Base-by-base conservation (phyloP, 805 yeast species). In the Candida succiphila region DNA sequence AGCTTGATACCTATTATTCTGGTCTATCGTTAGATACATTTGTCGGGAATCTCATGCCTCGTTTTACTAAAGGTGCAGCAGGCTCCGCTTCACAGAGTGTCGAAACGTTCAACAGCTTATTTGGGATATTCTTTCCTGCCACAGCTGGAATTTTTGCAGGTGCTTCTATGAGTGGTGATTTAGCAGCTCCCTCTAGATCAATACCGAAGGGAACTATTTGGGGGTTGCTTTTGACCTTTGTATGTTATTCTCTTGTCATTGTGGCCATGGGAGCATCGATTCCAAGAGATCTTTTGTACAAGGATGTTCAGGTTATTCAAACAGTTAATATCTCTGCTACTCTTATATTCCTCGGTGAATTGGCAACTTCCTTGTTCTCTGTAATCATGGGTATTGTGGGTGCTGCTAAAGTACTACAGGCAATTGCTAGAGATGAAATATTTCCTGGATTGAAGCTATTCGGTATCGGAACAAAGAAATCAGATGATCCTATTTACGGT, bases 111-210 rank as follows among this genome's bases (percentile, higher is more conserved):
- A 74, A 78, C 35, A 81, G 83, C 51, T 58, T 94, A 42, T 92
- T 92, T 69, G 97, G 97, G 3, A 84, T 92, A 29, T 86, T 92
- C 53, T 92, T 92, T 62, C 96, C 98, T 9, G 96, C 98, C 1
- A 89, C 98, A 0, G 96, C 97, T 6, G 99, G 99, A 37, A 88
- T 92, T 19, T 80, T 92, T 56, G 97, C 98, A 3, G 99, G 99
- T 14, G 96, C 98, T 2, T 83, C 95, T 17, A 92, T 92, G 99
- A 86, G 96, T 27, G 97, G 98, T 15, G 96, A 87, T 46, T 65
- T 92, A 41, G 62, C 71, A 36, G 76, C 71, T 35, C 99, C 99
- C 0, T 85, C 96, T 0, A 75, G 72, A 46, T 75, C 94, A 1
- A 92, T 92, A 30, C 98, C 99, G 1, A 68, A 70, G 39, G 99